Evolutionary conservation across 2,329 filamentous ascomycete genomes (phyloP), one percentile per base, ranked within the genome.

Genomic region (Diaporthe ilicicola): DNA sequence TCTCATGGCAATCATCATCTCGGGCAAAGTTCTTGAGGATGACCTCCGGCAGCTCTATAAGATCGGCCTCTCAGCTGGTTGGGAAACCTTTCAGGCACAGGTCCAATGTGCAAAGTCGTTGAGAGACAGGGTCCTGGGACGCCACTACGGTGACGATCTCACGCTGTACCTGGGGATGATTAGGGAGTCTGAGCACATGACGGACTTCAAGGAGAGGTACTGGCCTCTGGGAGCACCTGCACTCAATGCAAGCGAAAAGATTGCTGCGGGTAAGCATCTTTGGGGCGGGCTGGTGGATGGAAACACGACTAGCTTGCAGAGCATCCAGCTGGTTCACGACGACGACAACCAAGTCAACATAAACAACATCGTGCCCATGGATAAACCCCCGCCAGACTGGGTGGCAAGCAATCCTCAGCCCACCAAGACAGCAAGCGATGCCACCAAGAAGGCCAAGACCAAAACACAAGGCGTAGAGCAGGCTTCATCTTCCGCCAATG

Each of bases 31-130:
- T 2, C 71, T 76, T 3, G 70, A 70, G 3, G 74, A 76, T 0
- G 78, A 80, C 7, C 66, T 82, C 62, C 70, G 74, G 13, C 55
- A 76, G 12, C 72, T 82, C 29, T 66, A 72, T 10, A 62, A 64
- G 19, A 70, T 78, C 10, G 78, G 79, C 55, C 73, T 83, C 1
- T 69, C 78, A 51, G 77, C 77, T 12, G 79, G 79, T 0, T 65
- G 75, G 12, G 81, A 82, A 55, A 77, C 81, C 53, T 81, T 78
- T 76, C 73, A 79, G 17, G 77, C 81, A 73, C 74, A 79, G 50
- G 68, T 82, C 24, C 74, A 73, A 19, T 79, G 79, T 56, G 81
- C 81, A 3, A 64, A 46, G 22, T 53, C 77, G 2, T 70, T 82
- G 74, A 76, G 67, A 56, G 71, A 77, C 13, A 74, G 74, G 54